phyloP scores from a whole-genome alignment of 176 grass and related monocot genomes.

The Phragmites australis region DNA sequence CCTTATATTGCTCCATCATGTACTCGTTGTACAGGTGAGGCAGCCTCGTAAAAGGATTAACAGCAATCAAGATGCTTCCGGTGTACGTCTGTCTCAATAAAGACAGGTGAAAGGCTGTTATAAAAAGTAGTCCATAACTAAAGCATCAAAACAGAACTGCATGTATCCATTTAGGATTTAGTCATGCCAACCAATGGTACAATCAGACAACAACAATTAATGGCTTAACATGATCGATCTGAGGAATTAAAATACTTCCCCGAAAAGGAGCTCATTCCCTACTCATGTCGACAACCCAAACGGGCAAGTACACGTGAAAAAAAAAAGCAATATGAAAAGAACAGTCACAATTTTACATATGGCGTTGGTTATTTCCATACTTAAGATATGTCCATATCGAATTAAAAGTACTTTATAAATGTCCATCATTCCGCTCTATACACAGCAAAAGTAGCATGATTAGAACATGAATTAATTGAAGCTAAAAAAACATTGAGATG shows the following conservation, averaged over 20 bases:
- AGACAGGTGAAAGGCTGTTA: conserved; percentile 30
- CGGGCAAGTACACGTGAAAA: background rate
- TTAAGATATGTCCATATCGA: background rate
- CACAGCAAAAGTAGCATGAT: conserved; percentile 6
- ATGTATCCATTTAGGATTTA: conserved; percentile 26
- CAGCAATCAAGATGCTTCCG: conserved; percentile 97
- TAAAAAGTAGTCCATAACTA: conserved; percentile 12
- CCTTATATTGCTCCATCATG: conserved; percentile 99
- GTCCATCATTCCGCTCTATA: background rate
- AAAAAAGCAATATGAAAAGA: background rate
- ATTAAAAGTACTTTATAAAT: background rate
- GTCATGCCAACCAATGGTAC: conserved; percentile 1
- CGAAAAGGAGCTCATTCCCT: background rate
- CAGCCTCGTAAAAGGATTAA: conserved; percentile 95
- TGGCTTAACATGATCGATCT: conserved; percentile 14
- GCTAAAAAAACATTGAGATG: conserved; percentile 6
- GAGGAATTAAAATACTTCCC: background rate
- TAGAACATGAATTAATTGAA: background rate
- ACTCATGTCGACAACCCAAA: background rate
- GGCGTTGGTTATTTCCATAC: background rate
- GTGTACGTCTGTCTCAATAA: conserved; percentile 83
- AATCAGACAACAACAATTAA: conserved; percentile 19
- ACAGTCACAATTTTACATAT: background rate
- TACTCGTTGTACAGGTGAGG: conserved; percentile 95
- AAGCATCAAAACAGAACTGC: conserved; percentile 27